phyloP scores from a whole-genome alignment of 345 rosid genomes.

The Linum trigynum region DNA sequence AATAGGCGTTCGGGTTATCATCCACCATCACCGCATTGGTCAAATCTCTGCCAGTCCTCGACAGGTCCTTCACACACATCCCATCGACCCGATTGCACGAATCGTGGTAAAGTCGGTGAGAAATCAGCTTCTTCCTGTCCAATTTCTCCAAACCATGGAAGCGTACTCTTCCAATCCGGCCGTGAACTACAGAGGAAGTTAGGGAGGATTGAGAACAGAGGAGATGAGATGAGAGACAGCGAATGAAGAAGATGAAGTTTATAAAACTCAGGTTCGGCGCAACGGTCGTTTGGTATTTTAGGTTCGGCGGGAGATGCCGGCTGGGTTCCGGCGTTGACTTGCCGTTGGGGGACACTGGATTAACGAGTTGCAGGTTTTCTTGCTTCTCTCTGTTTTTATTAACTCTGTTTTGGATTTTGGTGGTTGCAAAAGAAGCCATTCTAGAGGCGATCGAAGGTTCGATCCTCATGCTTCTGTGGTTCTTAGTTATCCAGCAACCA shows the following conservation, averaged over 20 bases:
- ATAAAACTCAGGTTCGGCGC: conserved; percentile 45
- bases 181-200: conserved; percentile 37
- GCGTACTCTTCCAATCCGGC: conserved; percentile 85
- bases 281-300: conserved; percentile 43
- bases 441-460: too few relatives aligned
- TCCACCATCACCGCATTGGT: conserved; percentile 60
- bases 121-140: conserved; percentile 45
- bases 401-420: too few relatives aligned
- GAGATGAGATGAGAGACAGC: background rate
- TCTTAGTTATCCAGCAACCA: background rate
- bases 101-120: conserved; percentile 60
- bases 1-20: conserved; percentile 69
- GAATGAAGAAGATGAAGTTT: conserved; percentile 1
- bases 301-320: conserved; percentile 34
- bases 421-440: too few relatives aligned
- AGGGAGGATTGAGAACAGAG: background rate
- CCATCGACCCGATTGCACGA: conserved; percentile 63
- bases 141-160: conserved; percentile 53
- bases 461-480: too few relatives aligned
- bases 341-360: background rate
- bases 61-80: conserved; percentile 70
- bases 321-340: background rate
- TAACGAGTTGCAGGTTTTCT: too few relatives aligned
- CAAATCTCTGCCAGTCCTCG: conserved; percentile 55
- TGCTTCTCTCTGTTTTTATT: too few relatives aligned